These are phyloP conservation scores for Xylariaceae sp. DNA, from an alignment of 2,329 filamentous ascomycete species.

Conservation along the genomic window DNA sequence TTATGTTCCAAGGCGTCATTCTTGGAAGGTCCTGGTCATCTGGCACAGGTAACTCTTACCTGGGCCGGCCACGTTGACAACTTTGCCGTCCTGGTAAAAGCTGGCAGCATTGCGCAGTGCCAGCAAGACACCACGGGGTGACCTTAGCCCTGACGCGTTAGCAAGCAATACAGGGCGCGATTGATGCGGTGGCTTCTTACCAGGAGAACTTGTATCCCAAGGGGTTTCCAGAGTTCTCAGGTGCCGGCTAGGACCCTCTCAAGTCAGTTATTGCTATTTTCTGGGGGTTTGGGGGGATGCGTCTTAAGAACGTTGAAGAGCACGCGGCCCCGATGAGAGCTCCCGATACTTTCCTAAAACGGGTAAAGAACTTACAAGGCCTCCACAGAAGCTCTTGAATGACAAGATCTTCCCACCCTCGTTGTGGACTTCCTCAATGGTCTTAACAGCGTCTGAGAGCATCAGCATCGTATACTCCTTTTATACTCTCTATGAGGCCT, in stretches of 20 bases:
- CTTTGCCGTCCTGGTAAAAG: slow-evolving; percentile 80
- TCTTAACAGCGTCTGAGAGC: slow-evolving; percentile 73
- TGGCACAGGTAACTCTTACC: slow-evolving; percentile 9
- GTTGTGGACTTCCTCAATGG: slow-evolving; percentile 86
- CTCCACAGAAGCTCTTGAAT: slow-evolving; percentile 78
- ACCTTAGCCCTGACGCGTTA: slow-evolving; percentile 40
- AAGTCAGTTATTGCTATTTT: not conserved
- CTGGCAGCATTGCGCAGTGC: slow-evolving; percentile 86
- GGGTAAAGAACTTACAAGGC: slow-evolving; percentile 39
- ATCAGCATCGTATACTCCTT: not conserved
- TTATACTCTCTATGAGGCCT: not conserved
- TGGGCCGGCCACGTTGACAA: slow-evolving; percentile 62
- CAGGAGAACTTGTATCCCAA: slow-evolving; percentile 91
- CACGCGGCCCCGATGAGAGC: too few relatives aligned
- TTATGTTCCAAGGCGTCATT: slow-evolving; percentile 2
- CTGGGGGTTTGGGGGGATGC: too few relatives aligned
- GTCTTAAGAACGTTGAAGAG: too few relatives aligned
- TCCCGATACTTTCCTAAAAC: too few relatives aligned
- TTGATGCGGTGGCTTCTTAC: slow-evolving; percentile 21
- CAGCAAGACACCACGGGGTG: slow-evolving; percentile 80
- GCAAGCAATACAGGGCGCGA: not conserved
- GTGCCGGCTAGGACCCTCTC: not conserved
- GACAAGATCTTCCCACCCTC: slow-evolving; percentile 83
- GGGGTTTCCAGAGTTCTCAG: slow-evolving; percentile 3
- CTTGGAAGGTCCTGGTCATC: too few relatives aligned